A percentile compares a stretch with the other conserved stretches of the same genome.
Evolutionary conservation across 2,329 filamentous ascomycete species (phyloP).

Genomic region (Monosporascus ibericus): DNA sequence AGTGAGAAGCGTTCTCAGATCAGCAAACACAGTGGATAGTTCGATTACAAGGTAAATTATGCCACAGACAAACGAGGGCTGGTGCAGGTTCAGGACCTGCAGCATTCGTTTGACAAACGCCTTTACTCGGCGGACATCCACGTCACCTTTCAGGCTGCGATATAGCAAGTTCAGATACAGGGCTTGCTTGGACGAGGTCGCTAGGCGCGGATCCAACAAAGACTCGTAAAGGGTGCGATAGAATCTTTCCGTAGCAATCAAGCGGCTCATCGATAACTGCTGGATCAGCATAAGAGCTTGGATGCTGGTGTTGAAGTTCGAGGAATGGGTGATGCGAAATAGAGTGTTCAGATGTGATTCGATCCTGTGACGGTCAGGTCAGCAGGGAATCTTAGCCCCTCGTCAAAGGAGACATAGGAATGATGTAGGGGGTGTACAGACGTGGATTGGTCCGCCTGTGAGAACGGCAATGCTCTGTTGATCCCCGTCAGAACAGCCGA

Average conservation of each 20-base stretch:
- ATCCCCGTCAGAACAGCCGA: conserved; percentile 89
- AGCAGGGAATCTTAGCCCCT: conserved; percentile 10
- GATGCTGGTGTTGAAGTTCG: conserved; percentile 97
- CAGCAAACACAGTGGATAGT: conserved; percentile 71
- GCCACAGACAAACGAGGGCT: conserved; percentile 87
- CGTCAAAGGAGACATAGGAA: not conserved
- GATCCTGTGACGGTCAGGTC: conserved; percentile 43
- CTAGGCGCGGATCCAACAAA: conserved; percentile 79
- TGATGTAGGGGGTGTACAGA: conserved; percentile 33
- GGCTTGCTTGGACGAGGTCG: conserved; percentile 88
- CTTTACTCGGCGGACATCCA: conserved; percentile 88
- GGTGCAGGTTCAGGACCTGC: conserved; percentile 81
- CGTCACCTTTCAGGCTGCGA: conserved; percentile 78
- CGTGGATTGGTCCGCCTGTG: conserved; percentile 70
- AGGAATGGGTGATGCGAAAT: conserved; percentile 93
- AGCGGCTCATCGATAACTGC: conserved; percentile 76
- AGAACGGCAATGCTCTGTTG: conserved; percentile 92
- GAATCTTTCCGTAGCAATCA: conserved; percentile 81
- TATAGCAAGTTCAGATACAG: conserved; percentile 91
- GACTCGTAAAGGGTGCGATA: conserved; percentile 96
- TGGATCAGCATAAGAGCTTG: conserved; percentile 94
- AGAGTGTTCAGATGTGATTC: conserved; percentile 88
- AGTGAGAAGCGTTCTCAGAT: conserved; percentile 69
- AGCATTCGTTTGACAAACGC: conserved; percentile 92
- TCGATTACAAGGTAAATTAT: conserved; percentile 86